Conservation (phyloP, 177 flowering plant species). For the Vitis hybrid region DNA sequence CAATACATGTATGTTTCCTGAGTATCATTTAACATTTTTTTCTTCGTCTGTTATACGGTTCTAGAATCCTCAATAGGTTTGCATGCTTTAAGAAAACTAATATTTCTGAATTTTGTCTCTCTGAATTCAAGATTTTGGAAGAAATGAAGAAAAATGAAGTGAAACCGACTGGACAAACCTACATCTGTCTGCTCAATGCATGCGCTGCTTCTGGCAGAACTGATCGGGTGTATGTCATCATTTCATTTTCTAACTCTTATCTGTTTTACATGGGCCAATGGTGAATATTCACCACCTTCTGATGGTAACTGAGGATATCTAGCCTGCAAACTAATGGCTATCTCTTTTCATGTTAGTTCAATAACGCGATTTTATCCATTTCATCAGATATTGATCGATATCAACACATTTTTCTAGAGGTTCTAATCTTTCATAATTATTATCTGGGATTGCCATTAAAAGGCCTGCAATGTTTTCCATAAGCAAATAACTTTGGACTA, state of each 20-base stretch:
- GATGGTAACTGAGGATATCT: no score
- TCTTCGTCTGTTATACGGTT: neutral
- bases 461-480: no score
- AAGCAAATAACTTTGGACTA: no score
- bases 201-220: constrained; percentile 78
- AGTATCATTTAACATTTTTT: neutral
- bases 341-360: no score
- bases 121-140: constrained; percentile 68
- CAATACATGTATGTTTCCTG: constrained; percentile 49
- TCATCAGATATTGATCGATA: no score
- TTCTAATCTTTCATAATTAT: no score
- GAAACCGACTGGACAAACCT: constrained; percentile 92
- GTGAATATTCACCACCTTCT: no score
- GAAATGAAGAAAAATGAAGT: constrained; percentile 86
- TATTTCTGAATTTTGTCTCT: neutral
- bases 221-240: constrained; percentile 78
- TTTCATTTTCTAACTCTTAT: neutral
- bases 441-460: no score
- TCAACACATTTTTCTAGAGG: no score
- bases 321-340: no score
- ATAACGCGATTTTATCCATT: no score
- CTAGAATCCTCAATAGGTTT: neutral
- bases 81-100: neutral
- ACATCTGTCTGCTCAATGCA: constrained; percentile 79
- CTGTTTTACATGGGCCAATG: no score